Evolutionary conservation across 805 yeast genomes (phyloP), one percentile per base, ranked within the genome.

Genomic region (Schwanniomyces occidentalis): DNA sequence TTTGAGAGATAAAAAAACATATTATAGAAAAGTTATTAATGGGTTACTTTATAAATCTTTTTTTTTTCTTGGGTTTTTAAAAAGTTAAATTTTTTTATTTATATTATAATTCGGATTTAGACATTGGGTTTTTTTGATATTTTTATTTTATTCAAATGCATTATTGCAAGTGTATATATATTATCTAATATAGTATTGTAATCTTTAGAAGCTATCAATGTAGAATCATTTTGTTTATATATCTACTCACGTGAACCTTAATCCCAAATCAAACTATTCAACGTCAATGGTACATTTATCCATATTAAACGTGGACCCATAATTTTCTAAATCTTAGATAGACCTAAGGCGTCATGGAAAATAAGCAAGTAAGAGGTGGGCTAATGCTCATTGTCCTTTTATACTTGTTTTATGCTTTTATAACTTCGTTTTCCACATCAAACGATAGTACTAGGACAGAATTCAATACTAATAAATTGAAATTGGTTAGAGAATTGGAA

Each of bases 51-150:
- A 49, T 48, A 49, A 49, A 48, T 52, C 49, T 49, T 47, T 44
- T 49, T 35, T 40, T 48, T 38, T 44, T 38, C 37, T 48, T 35
- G 47, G 53, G 44, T 45, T 40, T 42, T 48, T 40, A 34, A 41
- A 47, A 49, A 41, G 47, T 49, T 46, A 36, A 40, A 45, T 41
- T 41, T 51, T 40, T 35, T 40, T 45, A 36, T 42, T 39, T 43
- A 36, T 45, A 35, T 47, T 42, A 36, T 38, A 37, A 44, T 40
- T 37, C 32, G 63, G 68, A 58, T 63, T 63, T 63, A 65, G 71
- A 64, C 71, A 62, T 64, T 63, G 65, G 63, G 65, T 52, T 46
- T 54, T 8, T 17, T 17, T 16, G 21, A 56, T 51, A 45, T 48
- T 50, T 52, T 42, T 42, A 46, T 45, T 45, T 44, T 46, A 47